phyloP scores from a whole-genome alignment of 371 early-diverging fungal genomes.

The Mucor piriformis region DNA sequence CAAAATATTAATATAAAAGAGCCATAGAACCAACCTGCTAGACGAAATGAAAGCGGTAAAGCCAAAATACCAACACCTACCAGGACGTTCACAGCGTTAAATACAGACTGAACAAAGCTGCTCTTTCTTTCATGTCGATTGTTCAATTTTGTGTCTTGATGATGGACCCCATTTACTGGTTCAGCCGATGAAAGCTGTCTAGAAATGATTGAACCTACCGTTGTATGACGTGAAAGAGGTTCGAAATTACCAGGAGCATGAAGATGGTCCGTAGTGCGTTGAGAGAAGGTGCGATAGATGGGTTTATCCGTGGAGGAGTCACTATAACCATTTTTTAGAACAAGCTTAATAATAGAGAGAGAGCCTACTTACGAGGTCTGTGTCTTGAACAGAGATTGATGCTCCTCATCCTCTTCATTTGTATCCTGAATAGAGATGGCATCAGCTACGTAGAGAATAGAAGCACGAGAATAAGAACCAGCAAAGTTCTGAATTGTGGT shows the following conservation, averaged over 20 bases:
- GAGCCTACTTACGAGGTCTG: slow-evolving; percentile 3
- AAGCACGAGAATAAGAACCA: slow-evolving; percentile 46
- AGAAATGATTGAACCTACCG: slow-evolving; percentile 23
- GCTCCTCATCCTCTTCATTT: slow-evolving; percentile 8
- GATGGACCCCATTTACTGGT: background rate
- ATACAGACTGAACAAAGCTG: slow-evolving; percentile 50
- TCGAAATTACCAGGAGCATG: slow-evolving; percentile 9
- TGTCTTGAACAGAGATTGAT: slow-evolving; percentile 4
- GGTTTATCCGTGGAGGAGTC: background rate
- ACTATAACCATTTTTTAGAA: too few relatives aligned
- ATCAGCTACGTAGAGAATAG: slow-evolving; percentile 41
- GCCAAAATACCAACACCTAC: slow-evolving; percentile 64
- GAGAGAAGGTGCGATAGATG: slow-evolving; percentile 17
- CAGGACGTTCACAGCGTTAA: slow-evolving; percentile 64
- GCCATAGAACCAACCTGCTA: slow-evolving; percentile 59
- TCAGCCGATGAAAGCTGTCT: background rate
- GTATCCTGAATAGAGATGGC: slow-evolving; percentile 22
- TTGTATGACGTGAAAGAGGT: slow-evolving; percentile 23
- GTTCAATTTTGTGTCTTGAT: too few relatives aligned
- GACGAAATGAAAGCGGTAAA: slow-evolving; percentile 34
- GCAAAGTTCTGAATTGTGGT: slow-evolving; percentile 37
- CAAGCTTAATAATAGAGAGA: background rate
- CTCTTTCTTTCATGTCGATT: slow-evolving; percentile 1
- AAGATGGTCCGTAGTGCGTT: slow-evolving; percentile 7
- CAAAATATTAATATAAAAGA: slow-evolving; percentile 52